Conservation (phyloP, 352 stramenopile species). For the Phytophthora rubi region DNA sequence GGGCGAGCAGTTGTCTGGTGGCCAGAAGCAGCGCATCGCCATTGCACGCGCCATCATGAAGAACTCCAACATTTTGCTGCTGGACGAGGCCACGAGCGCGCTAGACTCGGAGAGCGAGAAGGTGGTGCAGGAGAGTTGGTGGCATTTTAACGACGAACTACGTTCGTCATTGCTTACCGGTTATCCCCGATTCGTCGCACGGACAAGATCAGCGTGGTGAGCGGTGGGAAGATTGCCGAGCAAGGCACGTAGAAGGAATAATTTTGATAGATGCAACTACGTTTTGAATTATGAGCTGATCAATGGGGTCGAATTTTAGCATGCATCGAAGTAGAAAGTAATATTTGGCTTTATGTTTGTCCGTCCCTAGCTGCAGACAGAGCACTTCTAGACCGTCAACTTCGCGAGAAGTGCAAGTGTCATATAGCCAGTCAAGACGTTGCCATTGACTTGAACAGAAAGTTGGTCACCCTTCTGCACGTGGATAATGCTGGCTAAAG, state of each 20-base stretch:
- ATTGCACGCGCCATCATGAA: too few species aligned
- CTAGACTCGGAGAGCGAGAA: conserved; percentile 85
- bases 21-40: too few species aligned
- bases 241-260: conserved; percentile 93
- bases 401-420: conserved; percentile 11
- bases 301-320: too few species aligned
- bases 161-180: conserved; percentile 94
- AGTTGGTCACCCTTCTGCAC: conserved; percentile 13
- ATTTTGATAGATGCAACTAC: conserved; percentile 48
- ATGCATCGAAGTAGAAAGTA: too few species aligned
- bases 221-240: conserved; percentile 92
- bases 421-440: conserved; percentile 14
- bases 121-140: conserved; percentile 79
- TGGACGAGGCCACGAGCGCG: conserved; percentile 92
- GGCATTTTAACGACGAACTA: conserved; percentile 75
- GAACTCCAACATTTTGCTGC: conserved; percentile 59
- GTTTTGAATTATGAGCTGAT: too few species aligned
- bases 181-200: conserved; percentile 94
- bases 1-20: too few species aligned
- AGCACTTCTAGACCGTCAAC: conserved; percentile 16
- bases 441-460: conserved; percentile 7
- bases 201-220: conserved; percentile 95
- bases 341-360: too few species aligned
- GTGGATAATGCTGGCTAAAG: conserved; percentile 11
- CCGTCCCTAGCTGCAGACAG: too few species aligned